phyloP scores from a whole-genome alignment of 169 alveolate species.

The Hepatocystis sp. region DNA sequence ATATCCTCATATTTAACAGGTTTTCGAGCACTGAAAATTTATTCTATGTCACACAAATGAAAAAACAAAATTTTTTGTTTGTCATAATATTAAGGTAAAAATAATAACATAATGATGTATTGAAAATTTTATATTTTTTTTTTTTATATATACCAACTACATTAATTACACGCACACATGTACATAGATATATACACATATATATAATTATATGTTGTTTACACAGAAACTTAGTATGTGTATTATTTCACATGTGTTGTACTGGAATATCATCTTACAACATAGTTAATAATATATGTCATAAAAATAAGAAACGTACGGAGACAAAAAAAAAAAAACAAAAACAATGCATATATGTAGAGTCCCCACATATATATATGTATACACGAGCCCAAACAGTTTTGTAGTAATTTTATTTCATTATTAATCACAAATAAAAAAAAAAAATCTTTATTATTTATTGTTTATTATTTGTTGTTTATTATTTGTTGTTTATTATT shows the following conservation, averaged over 20 bases:
- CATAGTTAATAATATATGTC: neutral
- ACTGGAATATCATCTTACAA: constrained; percentile 58
- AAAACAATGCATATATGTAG: too few relatives aligned
- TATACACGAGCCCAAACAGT: too few relatives aligned
- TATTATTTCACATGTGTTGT: constrained; percentile 64
- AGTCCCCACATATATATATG: too few relatives aligned
- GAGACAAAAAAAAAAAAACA: too few relatives aligned
- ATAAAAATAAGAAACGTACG: constrained; percentile 18
- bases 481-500: too few relatives aligned
- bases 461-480: too few relatives aligned
- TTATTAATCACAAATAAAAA: too few relatives aligned
- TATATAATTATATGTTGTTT: constrained; percentile 12
- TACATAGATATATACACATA: too few relatives aligned
- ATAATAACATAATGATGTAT: neutral
- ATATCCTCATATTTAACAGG: constrained; percentile 17
- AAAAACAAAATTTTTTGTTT: constrained; percentile 28
- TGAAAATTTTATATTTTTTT: neutral
- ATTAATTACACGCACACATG: neutral
- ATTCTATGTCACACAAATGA: constrained; percentile 27
- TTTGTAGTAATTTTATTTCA: too few relatives aligned
- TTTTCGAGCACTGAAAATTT: constrained; percentile 70
- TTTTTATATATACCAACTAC: too few relatives aligned
- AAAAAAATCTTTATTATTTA: too few relatives aligned
- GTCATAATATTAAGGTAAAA: constrained; percentile 54
- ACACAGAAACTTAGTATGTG: constrained; percentile 49